Evolutionary conservation across 2,329 filamentous ascomycete genomes (phyloP).

Genomic region (Penicillium palitans): DNA sequence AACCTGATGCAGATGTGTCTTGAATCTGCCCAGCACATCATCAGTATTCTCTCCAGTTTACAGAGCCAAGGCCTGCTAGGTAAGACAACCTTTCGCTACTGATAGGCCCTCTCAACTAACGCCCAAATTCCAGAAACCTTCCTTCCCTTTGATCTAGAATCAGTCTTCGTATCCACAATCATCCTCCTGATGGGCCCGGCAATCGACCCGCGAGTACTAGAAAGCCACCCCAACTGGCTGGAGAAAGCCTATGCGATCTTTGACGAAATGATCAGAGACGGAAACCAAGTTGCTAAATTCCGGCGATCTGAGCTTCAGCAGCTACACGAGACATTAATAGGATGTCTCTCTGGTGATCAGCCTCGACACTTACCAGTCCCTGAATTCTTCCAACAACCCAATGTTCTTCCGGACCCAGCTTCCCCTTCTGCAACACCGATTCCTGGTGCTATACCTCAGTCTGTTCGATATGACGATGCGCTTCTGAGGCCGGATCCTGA

Average conservation of each 20-base stretch:
- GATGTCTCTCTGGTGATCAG: slow-evolving; percentile 23
- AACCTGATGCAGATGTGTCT: slow-evolving; percentile 46
- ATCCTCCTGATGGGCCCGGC: slow-evolving; percentile 43
- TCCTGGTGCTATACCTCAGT: slow-evolving; percentile 6
- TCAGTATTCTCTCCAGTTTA: slow-evolving; percentile 47
- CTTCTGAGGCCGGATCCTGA: slow-evolving; percentile 14
- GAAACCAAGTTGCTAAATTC: slow-evolving; percentile 50
- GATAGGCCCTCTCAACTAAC: neutral
- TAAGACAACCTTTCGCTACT: slow-evolving; percentile 25
- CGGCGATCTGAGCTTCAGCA: slow-evolving; percentile 50
- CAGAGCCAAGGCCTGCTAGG: slow-evolving; percentile 51
- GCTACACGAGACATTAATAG: slow-evolving; percentile 36
- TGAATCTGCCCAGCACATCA: slow-evolving; percentile 47
- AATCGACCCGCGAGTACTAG: slow-evolving; percentile 39
- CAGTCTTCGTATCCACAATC: slow-evolving; percentile 48
- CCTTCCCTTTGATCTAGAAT: slow-evolving; percentile 51
- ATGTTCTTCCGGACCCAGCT: slow-evolving; percentile 4
- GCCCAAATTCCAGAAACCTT: slow-evolving; percentile 44
- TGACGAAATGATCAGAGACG: slow-evolving; percentile 50
- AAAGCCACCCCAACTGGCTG: slow-evolving; percentile 40
- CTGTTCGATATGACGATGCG: slow-evolving; percentile 17
- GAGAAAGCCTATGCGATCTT: slow-evolving; percentile 48
- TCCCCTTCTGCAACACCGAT: slow-evolving; percentile 16
- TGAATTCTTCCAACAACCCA: slow-evolving; percentile 15
- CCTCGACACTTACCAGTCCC: slow-evolving; percentile 16